Base-by-base conservation (phyloP, 441 rosid species). In the Erodium texanum region DNA sequence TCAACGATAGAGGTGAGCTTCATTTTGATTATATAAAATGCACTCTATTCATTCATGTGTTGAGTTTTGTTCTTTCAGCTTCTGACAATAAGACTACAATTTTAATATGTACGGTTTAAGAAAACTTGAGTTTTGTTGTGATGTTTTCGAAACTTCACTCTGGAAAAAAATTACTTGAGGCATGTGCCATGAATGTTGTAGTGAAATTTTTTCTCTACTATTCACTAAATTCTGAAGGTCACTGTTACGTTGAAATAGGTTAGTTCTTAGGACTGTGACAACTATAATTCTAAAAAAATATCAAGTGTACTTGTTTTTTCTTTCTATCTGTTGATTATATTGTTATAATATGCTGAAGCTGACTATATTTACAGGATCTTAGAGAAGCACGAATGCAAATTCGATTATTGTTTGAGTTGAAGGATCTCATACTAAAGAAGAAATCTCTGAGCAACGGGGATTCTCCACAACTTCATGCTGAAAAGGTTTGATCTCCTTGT, bases 351-450 rank as follows among this genome's bases (percentile, higher is more conserved):
- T 65, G 38, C 16, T 67, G 72, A 62, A 71, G 29, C 48, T 43
- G 52, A 76, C 58, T 36, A 70, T 64, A 67, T 38, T 62, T 66
- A 73, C 80, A 91, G 97, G 89, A 79, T 84, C 73, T 86, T 67
- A 83, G 83, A 65, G 97, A 87, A 78, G 84, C 81, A 66, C 81
- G 77, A 71, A 83, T 75, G 71, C 85, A 83, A 76, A 80, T 89
- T 76, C 86, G 82, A 75, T 76, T 86, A 15, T 88, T 79, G 65
- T 82, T 87, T 48, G 79, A 80, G 68, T 74, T 89, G 81, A 96
- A 91, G 79, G 76, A 77, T 67, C 85, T 94, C 48, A 80, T 94
- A 41, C 70, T 88, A 45, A 87, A 76, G 88, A 91, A 89, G 80
- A 93, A 75, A 84, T 82, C 84, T 76, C 71, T 85, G 67, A 74